Evolutionary conservation across 768 basidiomycete genomes (phyloP), one percentile per base, ranked within the genome.

Genomic region (Kwoniella bestiolae): DNA sequence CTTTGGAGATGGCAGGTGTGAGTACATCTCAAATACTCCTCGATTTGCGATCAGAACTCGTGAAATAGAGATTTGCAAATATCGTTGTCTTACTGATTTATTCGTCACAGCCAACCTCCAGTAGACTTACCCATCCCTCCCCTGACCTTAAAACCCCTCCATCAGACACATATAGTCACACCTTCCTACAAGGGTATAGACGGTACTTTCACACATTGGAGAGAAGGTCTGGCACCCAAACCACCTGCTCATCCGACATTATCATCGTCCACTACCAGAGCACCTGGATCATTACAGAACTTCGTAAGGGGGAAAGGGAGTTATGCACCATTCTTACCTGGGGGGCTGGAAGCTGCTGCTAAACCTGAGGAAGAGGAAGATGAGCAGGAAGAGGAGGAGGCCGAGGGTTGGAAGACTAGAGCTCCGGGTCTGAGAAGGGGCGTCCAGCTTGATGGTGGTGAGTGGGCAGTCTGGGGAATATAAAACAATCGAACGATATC

Each of bases 241-340:
- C 70, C 74, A 12, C 71, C 84, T 50, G 76, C 85, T n/a, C 78
- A 86, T 35, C 75, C 79, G 18, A 89, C 88, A 16, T 91, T 91
- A 18, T 83, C 91, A 3, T 91, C 89, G 1, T 96, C 94, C 11
- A 92, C 91, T 1, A 91, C 91, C 29, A 81, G 95, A 55, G 90
- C 91, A 3, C 94, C 94, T 7, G 92, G 88, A 14, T 86, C 89
- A 0, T 85, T 84, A 63, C 85, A 86, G 59, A 89, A 86, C 60
- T 98, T 98, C 80, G 94, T 98, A 21, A 85, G 94, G 63, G 96
- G 96, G 49, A 96, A 95, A 81, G 90, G 93, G 23, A 90, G 90
- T 47, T 87, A 94, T 81, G 87, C 94, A 8, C 96, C 96, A 1
- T 98, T 98, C 81, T 86, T 88, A 83, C 96, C 96, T 5, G 96